A percentile compares a stretch with the other conserved stretches of the same genome.
These are phyloP conservation scores for Barnettozyma sp. DNA, from an alignment of 805 yeast species.

Conservation along the genomic window DNA sequence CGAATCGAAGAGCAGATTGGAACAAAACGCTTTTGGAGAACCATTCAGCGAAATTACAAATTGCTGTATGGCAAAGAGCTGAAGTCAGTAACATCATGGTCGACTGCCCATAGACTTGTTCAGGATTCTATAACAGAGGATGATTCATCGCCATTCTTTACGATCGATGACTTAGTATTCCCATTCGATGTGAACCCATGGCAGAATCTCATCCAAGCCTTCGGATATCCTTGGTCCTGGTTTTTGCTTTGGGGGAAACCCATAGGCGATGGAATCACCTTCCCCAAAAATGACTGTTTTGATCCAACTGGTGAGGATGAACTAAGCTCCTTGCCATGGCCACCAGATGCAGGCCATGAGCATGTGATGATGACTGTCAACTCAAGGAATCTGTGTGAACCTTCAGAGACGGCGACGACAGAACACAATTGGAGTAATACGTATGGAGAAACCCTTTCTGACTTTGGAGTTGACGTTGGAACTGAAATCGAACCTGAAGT, in stretches of 20 bases:
- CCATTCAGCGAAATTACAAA: slow-evolving; percentile 38
- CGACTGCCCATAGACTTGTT: slow-evolving; percentile 12
- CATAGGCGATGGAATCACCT: slow-evolving; percentile 50
- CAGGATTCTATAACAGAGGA: slow-evolving; percentile 10
- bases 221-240: slow-evolving; percentile 66
- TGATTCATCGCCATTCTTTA: slow-evolving; percentile 26
- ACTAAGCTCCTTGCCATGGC: slow-evolving; percentile 77
- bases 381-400: neutral
- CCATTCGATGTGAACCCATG: slow-evolving; percentile 74
- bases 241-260: slow-evolving; percentile 66
- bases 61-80: slow-evolving; percentile 19
- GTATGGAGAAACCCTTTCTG: slow-evolving; percentile 77
- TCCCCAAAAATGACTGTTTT: slow-evolving; percentile 46
- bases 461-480: slow-evolving; percentile 89
- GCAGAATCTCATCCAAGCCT: slow-evolving; percentile 42
- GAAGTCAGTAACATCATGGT: slow-evolving; percentile 18
- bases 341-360: slow-evolving; percentile 75
- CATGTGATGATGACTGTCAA: too few relatives aligned
- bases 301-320: slow-evolving; percentile 38
- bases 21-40: slow-evolving; percentile 46
- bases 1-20: slow-evolving; percentile 63
- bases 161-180: slow-evolving; percentile 63
- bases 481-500: slow-evolving; percentile 48
- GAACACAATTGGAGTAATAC: slow-evolving; percentile 61
- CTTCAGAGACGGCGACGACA: neutral